A percentile compares a stretch with the other conserved stretches of the same genome.
Evolutionary conservation across 306 rosid species (phyloP).

Genomic region (Dalbergia cochinchinensis): DNA sequence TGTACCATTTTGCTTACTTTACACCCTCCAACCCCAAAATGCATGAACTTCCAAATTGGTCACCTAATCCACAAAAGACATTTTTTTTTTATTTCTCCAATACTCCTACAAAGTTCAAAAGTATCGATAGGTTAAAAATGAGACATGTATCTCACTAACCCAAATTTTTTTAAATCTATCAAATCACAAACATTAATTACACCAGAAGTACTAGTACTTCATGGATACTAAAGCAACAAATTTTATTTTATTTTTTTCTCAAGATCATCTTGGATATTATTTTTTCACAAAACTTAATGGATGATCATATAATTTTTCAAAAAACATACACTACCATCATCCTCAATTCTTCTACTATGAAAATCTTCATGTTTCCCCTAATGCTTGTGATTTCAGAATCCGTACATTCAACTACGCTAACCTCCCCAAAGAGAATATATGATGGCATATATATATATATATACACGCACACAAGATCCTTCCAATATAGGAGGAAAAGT

Average conservation of each 20-base stretch:
- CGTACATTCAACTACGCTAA: neutral
- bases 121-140: too few relatives aligned
- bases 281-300: constrained; percentile 8
- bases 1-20: constrained; percentile 10
- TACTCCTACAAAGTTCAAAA: too few relatives aligned
- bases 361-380: constrained; percentile 3
- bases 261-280: neutral
- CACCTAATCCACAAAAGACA: constrained; percentile 2
- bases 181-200: too few relatives aligned
- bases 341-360: neutral
- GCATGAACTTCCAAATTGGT: constrained; percentile 27
- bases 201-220: too few relatives aligned
- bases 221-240: too few relatives aligned
- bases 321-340: constrained; percentile 1
- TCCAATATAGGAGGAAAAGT: neutral
- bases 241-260: too few relatives aligned
- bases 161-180: too few relatives aligned
- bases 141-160: too few relatives aligned
- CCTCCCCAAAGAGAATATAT: neutral
- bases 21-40: constrained; percentile 37
- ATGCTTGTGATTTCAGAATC: constrained; percentile 17
- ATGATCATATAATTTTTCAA: neutral
- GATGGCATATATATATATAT: neutral
- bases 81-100: neutral
- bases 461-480: neutral